Evolutionary conservation across 768 basidiomycete species (phyloP).

Genomic region (Kwoniella sp.): DNA sequence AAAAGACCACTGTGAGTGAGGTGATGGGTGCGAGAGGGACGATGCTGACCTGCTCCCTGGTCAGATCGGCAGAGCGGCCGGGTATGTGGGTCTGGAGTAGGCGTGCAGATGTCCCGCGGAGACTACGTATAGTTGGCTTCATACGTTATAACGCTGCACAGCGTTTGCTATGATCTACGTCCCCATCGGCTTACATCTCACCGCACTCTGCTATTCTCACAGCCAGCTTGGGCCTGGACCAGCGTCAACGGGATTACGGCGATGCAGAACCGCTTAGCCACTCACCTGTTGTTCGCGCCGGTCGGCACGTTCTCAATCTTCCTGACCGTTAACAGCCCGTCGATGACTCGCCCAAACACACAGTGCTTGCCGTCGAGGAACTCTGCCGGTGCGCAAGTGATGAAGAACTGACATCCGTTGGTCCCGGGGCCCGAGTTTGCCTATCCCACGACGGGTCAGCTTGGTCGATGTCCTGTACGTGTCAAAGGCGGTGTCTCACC

Average conservation of each 20-base stretch:
- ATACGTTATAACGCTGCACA: no score
- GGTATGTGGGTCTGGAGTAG: constrained; percentile 35
- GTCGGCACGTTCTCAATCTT: constrained; percentile 96
- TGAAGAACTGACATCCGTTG: constrained; percentile 98
- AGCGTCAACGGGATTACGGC: neutral
- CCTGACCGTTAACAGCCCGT: constrained; percentile 89
- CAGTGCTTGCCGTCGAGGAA: constrained; percentile 70
- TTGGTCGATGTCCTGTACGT: neutral
- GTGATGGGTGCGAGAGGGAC: neutral
- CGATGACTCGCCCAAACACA: constrained; percentile 50
- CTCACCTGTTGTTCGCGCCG: constrained; percentile 45
- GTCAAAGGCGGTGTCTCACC: constrained; percentile 54
- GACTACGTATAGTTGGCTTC: no score
- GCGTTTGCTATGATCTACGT: neutral
- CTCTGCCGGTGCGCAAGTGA: constrained; percentile 89
- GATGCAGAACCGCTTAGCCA: neutral
- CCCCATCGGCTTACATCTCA: constrained; percentile 39
- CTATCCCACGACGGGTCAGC: constrained; percentile 51
- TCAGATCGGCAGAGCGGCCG: constrained; percentile 39
- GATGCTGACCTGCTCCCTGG: neutral
- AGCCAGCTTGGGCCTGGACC: constrained; percentile 29
- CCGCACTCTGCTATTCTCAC: constrained; percentile 48
- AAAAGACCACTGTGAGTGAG: constrained; percentile 59
- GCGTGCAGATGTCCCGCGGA: no score
- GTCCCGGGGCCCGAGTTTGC: constrained; percentile 93